Base-by-base conservation (phyloP, 148 eudicot species). In the Nyssa sinensis region DNA sequence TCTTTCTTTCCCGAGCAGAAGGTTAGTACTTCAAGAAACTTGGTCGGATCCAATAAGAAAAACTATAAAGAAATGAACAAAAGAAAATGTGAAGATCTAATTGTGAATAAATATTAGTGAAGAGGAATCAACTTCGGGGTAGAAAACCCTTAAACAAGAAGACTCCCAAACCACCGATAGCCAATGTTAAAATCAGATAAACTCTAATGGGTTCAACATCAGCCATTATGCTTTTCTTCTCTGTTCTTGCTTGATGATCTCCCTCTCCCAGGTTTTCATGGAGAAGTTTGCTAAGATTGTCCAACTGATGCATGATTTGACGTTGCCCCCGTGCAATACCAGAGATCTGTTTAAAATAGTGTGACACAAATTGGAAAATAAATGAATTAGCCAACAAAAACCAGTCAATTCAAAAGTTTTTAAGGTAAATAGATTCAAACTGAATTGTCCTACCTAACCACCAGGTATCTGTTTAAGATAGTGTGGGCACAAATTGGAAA, bases 251-350 rank as follows among this genome's bases (percentile, higher is more conserved):
- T 27, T 65, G 84, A n/a, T 66, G 77, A 1, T 86, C 29, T 34
- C 64, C 80, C 72, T 84, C 91, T 35, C 81, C 89, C 73, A 81
- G 66, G 35, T 72, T 84, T 49, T 86, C 96, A 5, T 81, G 70
- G n/a, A 95, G 85, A 78, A 85, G 86, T 60, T 75, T 88, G 76
- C 81, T 85, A 3, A 95, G 88, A 72, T 84, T 90, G 35, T 90
- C 98, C 33, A 95, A 72, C 70, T 92, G 96, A 75, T 92, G 94
- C 86, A 86, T 80, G 49, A 92, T 80, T 83, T 92, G 96, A 41
- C 93, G 92, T 72, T 95, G 97, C 31, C 89, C 89, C 49, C 97
- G 82, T n/a, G 89, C 80, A 75, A 90, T 76, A 77, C 77, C 87
- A 55, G 84, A 81, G 57, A 90, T 68, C 98, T 95, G 85, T 62